Base-by-base conservation (phyloP, 139 green algal species). In the Mesotaenium endlicherianum region DNA sequence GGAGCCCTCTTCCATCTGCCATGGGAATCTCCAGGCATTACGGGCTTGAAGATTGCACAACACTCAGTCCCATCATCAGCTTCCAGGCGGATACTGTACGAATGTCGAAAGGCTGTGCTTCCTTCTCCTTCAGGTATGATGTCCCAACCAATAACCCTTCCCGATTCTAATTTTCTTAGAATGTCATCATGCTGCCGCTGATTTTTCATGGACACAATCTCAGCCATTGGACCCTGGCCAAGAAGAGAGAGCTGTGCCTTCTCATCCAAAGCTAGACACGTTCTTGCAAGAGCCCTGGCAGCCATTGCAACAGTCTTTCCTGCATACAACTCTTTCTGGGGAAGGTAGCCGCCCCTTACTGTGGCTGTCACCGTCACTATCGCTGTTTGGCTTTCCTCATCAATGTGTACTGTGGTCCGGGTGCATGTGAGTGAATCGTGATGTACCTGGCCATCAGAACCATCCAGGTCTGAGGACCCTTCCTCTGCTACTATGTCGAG, bases 371-470 rank as follows among this genome's bases (percentile, higher is more conserved):
- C 67, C 38, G 79, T 80, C 31, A 85, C 79, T 16, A 80, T 20
- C 1, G 79, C 79, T 8, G 79, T 85, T 45, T 80, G 64, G 36
- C n/a, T 85, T 34, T 67, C 64, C 41, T 85, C 79, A 14, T 85
- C 79, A 6, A 85, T 68, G 14, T 38, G n/a, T 4, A 85, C 70
- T 6, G 67, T 70, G 11, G 60, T 80, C 55, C 67, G 79, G 14
- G 79, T 85, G 70, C 79, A 85, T 26, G 79, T 85, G 34, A 85
- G 45, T n/a, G 79, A 20, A n/a, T n/a, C n/a, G n/a, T n/a, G n/a
- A n/a, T n/a, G n/a, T n/a, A n/a, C n/a, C n/a, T n/a, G n/a, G n/a
- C n/a, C n/a, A n/a, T n/a, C n/a, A n/a, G n/a, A n/a, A n/a, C n/a
- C n/a, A 70, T 84, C 77, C 75, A 82, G 26, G 8, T 82, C 8